Percentiles rank a stretch among this genome's conserved stretches.
Evolutionary conservation across 2,329 filamentous ascomycete genomes (phyloP).

Genomic region (Clarireedia sp.): DNA sequence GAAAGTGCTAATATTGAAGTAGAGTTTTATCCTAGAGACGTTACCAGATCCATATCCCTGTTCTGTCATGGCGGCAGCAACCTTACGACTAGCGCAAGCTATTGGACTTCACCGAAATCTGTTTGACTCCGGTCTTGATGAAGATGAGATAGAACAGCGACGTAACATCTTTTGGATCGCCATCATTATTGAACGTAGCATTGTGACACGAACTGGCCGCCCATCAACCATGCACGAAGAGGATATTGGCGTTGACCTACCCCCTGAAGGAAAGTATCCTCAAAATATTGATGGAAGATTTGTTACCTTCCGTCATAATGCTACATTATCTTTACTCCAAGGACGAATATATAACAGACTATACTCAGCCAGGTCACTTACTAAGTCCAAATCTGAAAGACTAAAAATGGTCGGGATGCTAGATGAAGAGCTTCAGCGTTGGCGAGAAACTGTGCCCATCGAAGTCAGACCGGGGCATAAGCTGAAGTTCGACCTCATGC

Average conservation of each 20-base stretch:
- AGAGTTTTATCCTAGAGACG: constrained; percentile 12
- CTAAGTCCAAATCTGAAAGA: constrained; percentile 18
- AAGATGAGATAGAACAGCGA: constrained; percentile 16
- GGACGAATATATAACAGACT: constrained; percentile 21
- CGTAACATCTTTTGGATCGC: constrained; percentile 24
- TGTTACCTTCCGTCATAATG: constrained; percentile 15
- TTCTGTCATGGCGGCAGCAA: constrained; percentile 16
- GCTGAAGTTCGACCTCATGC: constrained; percentile 14
- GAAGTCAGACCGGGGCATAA: constrained; percentile 21
- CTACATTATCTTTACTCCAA: constrained; percentile 18
- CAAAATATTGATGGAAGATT: constrained; percentile 11
- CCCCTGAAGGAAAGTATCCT: constrained; percentile 11
- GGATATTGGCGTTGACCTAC: constrained; percentile 22
- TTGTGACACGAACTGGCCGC: constrained; percentile 15
- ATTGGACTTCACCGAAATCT: constrained; percentile 21
- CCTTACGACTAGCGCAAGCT: constrained; percentile 15
- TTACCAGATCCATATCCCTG: constrained; percentile 17
- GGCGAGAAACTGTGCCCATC: constrained; percentile 19
- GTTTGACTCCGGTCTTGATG: constrained; percentile 12
- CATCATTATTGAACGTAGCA: constrained; percentile 18
- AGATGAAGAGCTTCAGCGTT: constrained; percentile 20
- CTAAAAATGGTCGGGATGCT: constrained; percentile 17
- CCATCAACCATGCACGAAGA: constrained; percentile 24
- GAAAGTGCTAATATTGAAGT: background rate
- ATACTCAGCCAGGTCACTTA: constrained; percentile 22